Conservation (phyloP, 176 grass and related monocot species). For the Bromus sterilis region DNA sequence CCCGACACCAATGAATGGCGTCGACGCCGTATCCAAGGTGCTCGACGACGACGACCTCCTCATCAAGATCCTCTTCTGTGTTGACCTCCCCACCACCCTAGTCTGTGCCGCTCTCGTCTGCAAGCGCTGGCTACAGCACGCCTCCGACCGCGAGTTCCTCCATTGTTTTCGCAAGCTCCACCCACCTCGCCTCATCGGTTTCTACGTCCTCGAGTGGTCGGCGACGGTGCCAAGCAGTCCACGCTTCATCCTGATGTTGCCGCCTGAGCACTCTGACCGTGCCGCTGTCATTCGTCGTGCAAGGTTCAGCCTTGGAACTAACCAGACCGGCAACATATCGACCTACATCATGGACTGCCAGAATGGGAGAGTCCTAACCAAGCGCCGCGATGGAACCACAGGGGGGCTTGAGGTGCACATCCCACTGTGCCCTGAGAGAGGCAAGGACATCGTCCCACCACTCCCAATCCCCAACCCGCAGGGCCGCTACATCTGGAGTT, state of each 20-base stretch:
- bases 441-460: too few relatives aligned
- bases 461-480: too few relatives aligned
- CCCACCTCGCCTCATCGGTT: not conserved
- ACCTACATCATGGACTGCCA: not conserved
- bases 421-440: too few relatives aligned
- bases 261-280: not conserved
- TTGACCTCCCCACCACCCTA: not conserved
- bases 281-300: not conserved
- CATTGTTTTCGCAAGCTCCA: not conserved
- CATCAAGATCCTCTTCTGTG: not conserved
- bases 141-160: not conserved
- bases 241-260: not conserved
- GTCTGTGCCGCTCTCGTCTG: not conserved
- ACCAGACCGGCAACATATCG: not conserved
- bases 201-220: not conserved
- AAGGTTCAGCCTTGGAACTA: not conserved
- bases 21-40: not conserved
- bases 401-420: not conserved
- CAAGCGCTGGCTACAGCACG: not conserved
- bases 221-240: not conserved
- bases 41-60: not conserved
- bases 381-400: not conserved
- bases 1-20: not conserved
- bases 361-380: not conserved
- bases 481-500: too few relatives aligned